Evolutionary conservation across 2,329 filamentous ascomycete species (phyloP).

Genomic region (Trichoderma polysporum): DNA sequence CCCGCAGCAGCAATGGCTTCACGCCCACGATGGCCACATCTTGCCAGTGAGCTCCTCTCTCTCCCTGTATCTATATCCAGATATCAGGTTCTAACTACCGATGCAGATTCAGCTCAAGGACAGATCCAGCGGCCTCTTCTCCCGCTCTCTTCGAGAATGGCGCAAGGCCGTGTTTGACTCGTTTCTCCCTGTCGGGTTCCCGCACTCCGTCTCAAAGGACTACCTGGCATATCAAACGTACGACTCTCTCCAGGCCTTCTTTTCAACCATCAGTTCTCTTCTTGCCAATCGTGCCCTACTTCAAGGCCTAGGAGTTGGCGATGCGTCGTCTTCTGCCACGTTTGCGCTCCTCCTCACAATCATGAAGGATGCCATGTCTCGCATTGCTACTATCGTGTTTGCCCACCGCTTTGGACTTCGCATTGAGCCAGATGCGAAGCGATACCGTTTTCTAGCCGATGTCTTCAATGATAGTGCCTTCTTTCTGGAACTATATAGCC

Average conservation of each 20-base stretch:
- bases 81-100: not conserved
- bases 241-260: constrained; percentile 82
- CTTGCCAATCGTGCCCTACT: constrained; percentile 81
- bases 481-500: constrained; percentile 80
- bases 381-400: constrained; percentile 82
- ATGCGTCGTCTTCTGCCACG: constrained; percentile 75
- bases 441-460: constrained; percentile 82
- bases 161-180: constrained; percentile 57
- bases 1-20: constrained; percentile 37
- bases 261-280: constrained; percentile 75
- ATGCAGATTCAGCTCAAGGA: constrained; percentile 28
- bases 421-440: constrained; percentile 88
- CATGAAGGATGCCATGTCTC: constrained; percentile 76
- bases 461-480: constrained; percentile 86
- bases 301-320: constrained; percentile 76
- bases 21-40: constrained; percentile 29
- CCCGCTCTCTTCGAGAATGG: constrained; percentile 35
- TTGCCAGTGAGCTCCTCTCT: constrained; percentile 28
- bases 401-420: constrained; percentile 78
- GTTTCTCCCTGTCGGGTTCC: constrained; percentile 86
- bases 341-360: constrained; percentile 79
- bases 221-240: constrained; percentile 72
- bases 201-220: constrained; percentile 79
- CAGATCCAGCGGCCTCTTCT: constrained; percentile 28
- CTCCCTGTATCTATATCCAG: not conserved